These are phyloP conservation scores for Trichosporon asahii DNA, from an alignment of 1,284 basidiomycete genomes.

Conservation along the genomic window DNA sequence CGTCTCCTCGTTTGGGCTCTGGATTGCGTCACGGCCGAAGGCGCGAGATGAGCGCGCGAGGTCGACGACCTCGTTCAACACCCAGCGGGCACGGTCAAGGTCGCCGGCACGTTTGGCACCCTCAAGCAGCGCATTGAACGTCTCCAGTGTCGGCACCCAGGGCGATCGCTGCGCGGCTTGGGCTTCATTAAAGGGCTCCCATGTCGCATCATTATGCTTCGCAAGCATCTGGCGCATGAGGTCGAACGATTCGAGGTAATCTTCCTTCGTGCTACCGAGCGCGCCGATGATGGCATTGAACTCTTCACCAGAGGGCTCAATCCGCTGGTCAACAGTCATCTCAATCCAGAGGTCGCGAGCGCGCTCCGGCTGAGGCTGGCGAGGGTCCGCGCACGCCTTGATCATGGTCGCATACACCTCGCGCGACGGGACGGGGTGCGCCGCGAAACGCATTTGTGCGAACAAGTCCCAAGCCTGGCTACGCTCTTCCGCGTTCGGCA, in stretches of 20 bases:
- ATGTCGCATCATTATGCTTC: slow-evolving; percentile 56
- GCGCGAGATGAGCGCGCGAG: slow-evolving; percentile 50
- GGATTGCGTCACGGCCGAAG: slow-evolving; percentile 1
- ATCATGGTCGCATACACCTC: slow-evolving; percentile 84
- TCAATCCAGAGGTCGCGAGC: slow-evolving; percentile 91
- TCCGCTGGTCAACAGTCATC: slow-evolving; percentile 66
- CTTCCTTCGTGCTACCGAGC: slow-evolving; percentile 56
- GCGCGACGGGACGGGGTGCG: slow-evolving; percentile 75
- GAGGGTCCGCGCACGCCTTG: slow-evolving; percentile 66
- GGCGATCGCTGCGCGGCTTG: slow-evolving; percentile 52
- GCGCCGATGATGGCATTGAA: slow-evolving; percentile 81
- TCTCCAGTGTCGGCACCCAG: slow-evolving; percentile 65
- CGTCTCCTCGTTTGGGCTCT: slow-evolving; percentile 64
- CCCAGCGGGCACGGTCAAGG: slow-evolving; percentile 78
- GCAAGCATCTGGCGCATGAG: slow-evolving; percentile 78
- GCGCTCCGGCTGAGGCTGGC: slow-evolving; percentile 73
- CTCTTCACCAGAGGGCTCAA: slow-evolving; percentile 64
- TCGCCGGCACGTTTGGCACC: slow-evolving; percentile 85
- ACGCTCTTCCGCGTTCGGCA: slow-evolving; percentile 34
- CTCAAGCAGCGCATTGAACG: slow-evolving; percentile 79
- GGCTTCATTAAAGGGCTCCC: slow-evolving; percentile 35
- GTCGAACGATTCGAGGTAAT: slow-evolving; percentile 70
- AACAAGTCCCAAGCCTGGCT: slow-evolving; percentile 91
- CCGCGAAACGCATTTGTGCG: slow-evolving; percentile 90
- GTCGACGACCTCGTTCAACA: slow-evolving; percentile 71